These are phyloP conservation scores for Rhizopus arrhizus DNA, from an alignment of 371 early-diverging fungal species.

Conservation along the genomic window DNA sequence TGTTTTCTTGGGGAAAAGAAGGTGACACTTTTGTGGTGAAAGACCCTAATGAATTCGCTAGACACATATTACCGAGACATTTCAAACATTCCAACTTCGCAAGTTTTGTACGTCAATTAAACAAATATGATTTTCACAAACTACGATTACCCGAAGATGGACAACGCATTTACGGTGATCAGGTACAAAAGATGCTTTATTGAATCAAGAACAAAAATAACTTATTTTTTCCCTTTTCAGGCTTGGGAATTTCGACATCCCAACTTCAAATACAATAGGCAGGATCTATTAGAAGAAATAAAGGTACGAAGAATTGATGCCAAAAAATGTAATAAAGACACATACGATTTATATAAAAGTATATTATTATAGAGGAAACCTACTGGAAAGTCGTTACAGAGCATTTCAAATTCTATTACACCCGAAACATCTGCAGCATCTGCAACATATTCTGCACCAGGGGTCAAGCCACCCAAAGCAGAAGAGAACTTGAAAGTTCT, in stretches of 20 bases:
- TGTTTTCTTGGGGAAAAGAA: constrained; percentile 74
- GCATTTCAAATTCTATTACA: constrained; percentile 9
- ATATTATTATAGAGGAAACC: constrained; percentile 31
- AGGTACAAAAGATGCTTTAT: constrained; percentile 37
- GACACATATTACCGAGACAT: constrained; percentile 75
- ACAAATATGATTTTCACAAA: constrained; percentile 93
- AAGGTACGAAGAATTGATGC: constrained; percentile 31
- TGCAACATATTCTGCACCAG: not conserved
- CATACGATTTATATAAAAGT: not conserved
- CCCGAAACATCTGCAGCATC: not conserved
- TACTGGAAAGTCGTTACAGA: constrained; percentile 29
- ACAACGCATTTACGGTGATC: constrained; percentile 64
- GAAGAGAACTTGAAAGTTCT: constrained; percentile 28
- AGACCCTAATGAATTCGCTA: constrained; percentile 74
- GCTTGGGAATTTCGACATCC: constrained; percentile 82
- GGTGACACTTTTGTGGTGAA: constrained; percentile 88
- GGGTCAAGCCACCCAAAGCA: not conserved
- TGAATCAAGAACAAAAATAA: not conserved
- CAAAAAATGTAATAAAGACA: not conserved
- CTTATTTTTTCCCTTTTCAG: constrained; percentile 27
- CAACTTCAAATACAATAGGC: constrained; percentile 66
- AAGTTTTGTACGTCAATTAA: constrained; percentile 92
- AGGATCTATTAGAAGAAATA: constrained; percentile 65
- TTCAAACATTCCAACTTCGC: constrained; percentile 94
- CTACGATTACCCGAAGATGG: constrained; percentile 64